Conservation (phyloP, 1,284 basidiomycete genomes). For the Lentinula novae-zelandiae region DNA sequence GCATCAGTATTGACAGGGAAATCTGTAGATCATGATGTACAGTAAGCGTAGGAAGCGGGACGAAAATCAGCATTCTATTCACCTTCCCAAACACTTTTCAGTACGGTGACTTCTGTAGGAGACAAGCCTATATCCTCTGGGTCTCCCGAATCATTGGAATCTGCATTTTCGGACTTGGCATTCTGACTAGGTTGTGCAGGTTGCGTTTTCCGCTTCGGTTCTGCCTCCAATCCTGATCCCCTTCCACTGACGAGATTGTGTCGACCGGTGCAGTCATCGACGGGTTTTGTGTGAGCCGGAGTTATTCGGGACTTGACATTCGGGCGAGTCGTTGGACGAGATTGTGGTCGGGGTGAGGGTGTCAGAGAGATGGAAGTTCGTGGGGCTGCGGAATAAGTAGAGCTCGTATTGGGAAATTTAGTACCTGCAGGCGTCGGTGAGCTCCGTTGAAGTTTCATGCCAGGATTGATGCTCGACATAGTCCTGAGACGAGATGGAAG, state of each 20-base stretch:
- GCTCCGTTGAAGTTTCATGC: neutral
- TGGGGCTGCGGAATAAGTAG: neutral
- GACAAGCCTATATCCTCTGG: neutral
- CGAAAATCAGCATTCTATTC: neutral
- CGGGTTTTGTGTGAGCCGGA: neutral
- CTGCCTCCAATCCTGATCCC: neutral
- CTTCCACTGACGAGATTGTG: neutral
- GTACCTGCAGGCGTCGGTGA: neutral
- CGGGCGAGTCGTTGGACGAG: neutral
- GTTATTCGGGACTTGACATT: neutral
- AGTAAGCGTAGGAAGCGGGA: neutral
- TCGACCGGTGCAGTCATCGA: neutral
- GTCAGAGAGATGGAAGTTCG: neutral
- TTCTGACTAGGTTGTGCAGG: neutral
- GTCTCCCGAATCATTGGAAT: neutral
- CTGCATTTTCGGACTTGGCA: neutral
- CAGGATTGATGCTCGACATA: neutral
- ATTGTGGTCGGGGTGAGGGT: neutral
- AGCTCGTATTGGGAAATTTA: neutral
- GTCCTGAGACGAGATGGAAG: neutral
- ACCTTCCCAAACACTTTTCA: slow-evolving; percentile 9
- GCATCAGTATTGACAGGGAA: neutral
- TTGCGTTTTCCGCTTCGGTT: neutral
- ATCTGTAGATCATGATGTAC: neutral
- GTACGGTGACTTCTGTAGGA: neutral